These are phyloP conservation scores for Fraxinus excelsior DNA, from an alignment of 257 asterid genomes.

Conservation along the genomic window DNA sequence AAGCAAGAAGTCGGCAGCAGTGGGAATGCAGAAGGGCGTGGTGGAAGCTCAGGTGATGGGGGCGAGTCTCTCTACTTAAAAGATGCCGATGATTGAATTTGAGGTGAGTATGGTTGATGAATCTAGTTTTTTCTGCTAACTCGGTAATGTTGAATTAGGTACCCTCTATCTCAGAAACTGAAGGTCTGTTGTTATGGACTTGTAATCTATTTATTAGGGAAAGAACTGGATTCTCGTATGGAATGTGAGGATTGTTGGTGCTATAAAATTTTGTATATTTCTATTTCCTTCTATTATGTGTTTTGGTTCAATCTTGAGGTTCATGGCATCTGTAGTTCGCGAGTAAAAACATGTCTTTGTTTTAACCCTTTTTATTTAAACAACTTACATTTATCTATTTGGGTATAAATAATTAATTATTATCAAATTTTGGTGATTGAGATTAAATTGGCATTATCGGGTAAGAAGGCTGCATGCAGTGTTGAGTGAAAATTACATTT, in stretches of 20 bases:
- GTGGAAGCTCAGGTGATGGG: slow-evolving; percentile 51
- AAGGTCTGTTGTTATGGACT: slow-evolving; percentile 23
- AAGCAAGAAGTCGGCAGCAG: slow-evolving; percentile 66
- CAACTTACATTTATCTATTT: no score
- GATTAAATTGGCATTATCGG: no score
- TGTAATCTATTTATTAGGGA: slow-evolving; percentile 29
- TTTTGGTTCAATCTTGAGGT: not conserved
- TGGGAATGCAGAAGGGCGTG: slow-evolving; percentile 49
- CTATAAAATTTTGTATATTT: slow-evolving; percentile 40
- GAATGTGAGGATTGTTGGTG: slow-evolving; percentile 16
- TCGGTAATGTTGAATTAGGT: slow-evolving; percentile 25
- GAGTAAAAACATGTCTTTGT: no score
- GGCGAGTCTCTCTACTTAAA: slow-evolving; percentile 73
- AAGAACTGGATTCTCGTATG: slow-evolving; percentile 27
- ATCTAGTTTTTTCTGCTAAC: not conserved
- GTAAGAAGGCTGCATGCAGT: no score
- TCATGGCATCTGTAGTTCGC: no score
- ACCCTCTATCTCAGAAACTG: slow-evolving; percentile 5
- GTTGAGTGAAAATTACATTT: no score
- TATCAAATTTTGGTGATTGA: no score
- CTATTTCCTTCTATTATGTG: not conserved
- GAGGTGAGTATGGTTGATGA: slow-evolving; percentile 22
- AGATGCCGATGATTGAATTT: slow-evolving; percentile 57
- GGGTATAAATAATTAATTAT: no score
- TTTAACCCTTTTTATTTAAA: no score